Percentiles rank a stretch among this genome's conserved stretches.
Evolutionary conservation across 441 rosid genomes (phyloP).

Genomic region (Populus hybrid): DNA sequence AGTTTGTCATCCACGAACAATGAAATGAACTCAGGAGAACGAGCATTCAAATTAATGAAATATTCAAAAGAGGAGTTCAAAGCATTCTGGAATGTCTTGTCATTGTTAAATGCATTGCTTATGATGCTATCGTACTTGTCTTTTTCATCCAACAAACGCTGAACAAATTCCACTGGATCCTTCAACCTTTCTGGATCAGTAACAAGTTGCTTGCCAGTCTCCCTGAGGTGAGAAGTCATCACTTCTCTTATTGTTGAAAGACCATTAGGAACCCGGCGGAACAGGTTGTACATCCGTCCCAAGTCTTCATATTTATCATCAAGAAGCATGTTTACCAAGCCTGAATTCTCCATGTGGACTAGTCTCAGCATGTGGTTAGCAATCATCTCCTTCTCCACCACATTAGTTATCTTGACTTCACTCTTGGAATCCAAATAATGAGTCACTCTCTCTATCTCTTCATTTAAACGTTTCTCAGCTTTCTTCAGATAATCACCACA

Average conservation of each 20-base stretch:
- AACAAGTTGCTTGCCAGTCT: conserved; percentile 88
- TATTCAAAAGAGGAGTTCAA: conserved; percentile 86
- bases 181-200: conserved; percentile 87
- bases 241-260: conserved; percentile 74
- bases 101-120: conserved; percentile 67
- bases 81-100: conserved; percentile 94
- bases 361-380: conserved; percentile 92
- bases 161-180: conserved; percentile 96
- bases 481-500: conserved; percentile 92
- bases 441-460: conserved; percentile 88
- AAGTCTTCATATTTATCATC: conserved; percentile 83
- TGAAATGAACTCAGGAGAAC: conserved; percentile 91
- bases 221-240: conserved; percentile 91
- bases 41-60: conserved; percentile 83
- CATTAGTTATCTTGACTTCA: conserved; percentile 84
- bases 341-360: conserved; percentile 97
- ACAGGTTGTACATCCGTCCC: conserved; percentile 88
- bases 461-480: conserved; percentile 82
- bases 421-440: conserved; percentile 89
- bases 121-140: conserved; percentile 82
- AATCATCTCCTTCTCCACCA: conserved; percentile 96
- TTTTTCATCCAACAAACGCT: conserved; percentile 82
- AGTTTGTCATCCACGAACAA: conserved; percentile 93
- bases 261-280: conserved; percentile 84
- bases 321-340: conserved; percentile 89